Base-by-base conservation (phyloP, 2,329 filamentous ascomycete genomes). In the Chaetomium strumarium region DNA sequence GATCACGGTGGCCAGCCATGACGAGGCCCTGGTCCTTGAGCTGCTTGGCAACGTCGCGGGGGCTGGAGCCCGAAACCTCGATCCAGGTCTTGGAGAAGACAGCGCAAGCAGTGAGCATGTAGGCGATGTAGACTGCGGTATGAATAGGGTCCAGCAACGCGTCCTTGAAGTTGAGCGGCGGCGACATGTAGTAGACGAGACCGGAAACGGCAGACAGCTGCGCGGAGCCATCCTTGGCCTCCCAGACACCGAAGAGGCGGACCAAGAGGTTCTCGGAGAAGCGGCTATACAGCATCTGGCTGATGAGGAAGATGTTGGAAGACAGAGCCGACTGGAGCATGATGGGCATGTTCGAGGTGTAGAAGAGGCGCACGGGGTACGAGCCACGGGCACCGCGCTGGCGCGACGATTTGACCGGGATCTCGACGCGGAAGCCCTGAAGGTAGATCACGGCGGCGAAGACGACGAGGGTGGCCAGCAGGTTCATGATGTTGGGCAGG, bases 61-160 rank as follows among this genome's bases (percentile, higher is more conserved):
- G 95, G 77, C 90, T 92, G 59, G 92, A 96, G 67, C 93, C 95
- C 37, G 93, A 97, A 61, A 99, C 93, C 76, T 99, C 93, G 66
- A 99, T 99, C 93, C 93, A 99, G 50, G 95, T 99, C 88, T 99
- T 99, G 74, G 91, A 96, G 83, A 99, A 99, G 71, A 97, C 84
- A 45, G 68, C 68, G 69, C 93, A 99, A 62, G 95, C 95, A 65
- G 90, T 87, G 54, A 99, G 85, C 91, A 99, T 99, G 79, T 97
- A 99, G 62, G 85, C 80, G 62, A 97, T 90, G 77, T 99, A 99
- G 68, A 96, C 81, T 55, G 86, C 85, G 17, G 93, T 97, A 79
- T 99, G 93, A 67, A 99, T 90, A 34, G 93, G 93, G 74, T 99
- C 95, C 59, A 96, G 80, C 47, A 99, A 85, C 62, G 93, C 93